Evolutionary conservation across 2,329 filamentous ascomycete species (phyloP), one percentile per base, ranked within the genome.

Genomic region (Phoma sp.): DNA sequence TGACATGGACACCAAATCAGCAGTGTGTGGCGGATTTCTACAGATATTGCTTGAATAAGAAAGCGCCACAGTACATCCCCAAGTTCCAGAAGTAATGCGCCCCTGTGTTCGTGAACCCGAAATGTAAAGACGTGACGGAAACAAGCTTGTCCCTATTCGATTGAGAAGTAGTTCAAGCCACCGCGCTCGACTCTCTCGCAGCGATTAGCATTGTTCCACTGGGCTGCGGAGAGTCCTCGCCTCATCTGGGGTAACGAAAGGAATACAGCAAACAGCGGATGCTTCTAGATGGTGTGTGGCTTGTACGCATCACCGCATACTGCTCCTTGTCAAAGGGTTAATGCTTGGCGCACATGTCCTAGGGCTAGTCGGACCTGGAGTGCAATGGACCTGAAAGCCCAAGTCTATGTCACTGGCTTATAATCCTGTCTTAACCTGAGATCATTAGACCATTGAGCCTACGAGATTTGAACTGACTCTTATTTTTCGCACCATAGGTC

Each of bases 361-460:
- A 47, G 41, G 13, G 33, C 25, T 27, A 5, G 9, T 35, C 13
- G 21, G n/a, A 5, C 24, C 22, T 27, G 9, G 43, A n/a, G 15
- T 13, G 4, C 13, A 31, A 22, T 29, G 31, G 22, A 12, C 32
- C 15, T 21, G 13, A 17, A 25, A 17, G 25, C 22, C 31, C 22
- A 22, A 44, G 35, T 31, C 31, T 24, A 32, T 38, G n/a, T 41
- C 24, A 21, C 41, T 38, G 25, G 24, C 32, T 47, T 55, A 47
- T 51, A 55, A 50, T 37, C 47, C 32, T 51, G 41, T 46, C 46
- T 43, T 24, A 47, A 29, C 46, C 43, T 43, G 32, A 46, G 21
- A 29, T 25, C 25, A 25, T 35, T 27, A 29, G 25, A 31, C n/a
- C 13, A 25, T 32, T 51, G 31, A 29, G 27, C 13, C 29, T 36